Evolutionary conservation across 345 rosid genomes (phyloP), one percentile per base, ranked within the genome.

Genomic region (Turritis glabra): DNA sequence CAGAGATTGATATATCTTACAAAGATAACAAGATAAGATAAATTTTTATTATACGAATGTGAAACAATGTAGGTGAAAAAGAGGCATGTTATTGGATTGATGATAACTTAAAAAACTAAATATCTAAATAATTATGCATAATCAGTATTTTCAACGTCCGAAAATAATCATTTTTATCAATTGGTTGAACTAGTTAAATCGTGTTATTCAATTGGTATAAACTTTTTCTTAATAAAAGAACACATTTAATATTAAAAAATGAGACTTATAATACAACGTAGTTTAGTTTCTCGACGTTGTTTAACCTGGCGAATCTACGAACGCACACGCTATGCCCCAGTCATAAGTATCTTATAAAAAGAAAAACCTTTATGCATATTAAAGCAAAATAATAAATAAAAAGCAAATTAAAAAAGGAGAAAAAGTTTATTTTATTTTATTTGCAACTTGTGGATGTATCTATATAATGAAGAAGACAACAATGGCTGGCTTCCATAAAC

Each of bases 271-370:
- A 3, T 2, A 37, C 40, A 37, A 5, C 46, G 7, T 41, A 41
- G 44, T 41, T 69, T 69, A 33, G 37, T 33, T 33, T 8, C 37
- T 51, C 29, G 19, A 60, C 61, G 40, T 60, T 50, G 48, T 51
- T 62, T 41, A 62, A 63, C 65, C 51, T 70, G 80, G 76, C 75
- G 53, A 46, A 70, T 63, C 80, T 30, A 69, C 27, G 44, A 63
- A 53, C 79, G 27, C 25, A 22, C 71, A 69, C 56, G 67, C 46
- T 38, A 66, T 37, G 60, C 58, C 70, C 70, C 14, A 69, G 25
- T 69, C 66, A 63, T 53, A 43, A 51, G 37, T 61, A 51, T 52
- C 19, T 69, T 44, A 23, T n/a, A 52, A 41, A 76, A 63, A 62
- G 22, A 25, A 18, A 74, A 61, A 23, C 10, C 53, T 70, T 77